Evolutionary conservation across 2,329 filamentous ascomycete species (phyloP), one percentile per base, ranked within the genome.

Genomic region (Penicillium hordei): DNA sequence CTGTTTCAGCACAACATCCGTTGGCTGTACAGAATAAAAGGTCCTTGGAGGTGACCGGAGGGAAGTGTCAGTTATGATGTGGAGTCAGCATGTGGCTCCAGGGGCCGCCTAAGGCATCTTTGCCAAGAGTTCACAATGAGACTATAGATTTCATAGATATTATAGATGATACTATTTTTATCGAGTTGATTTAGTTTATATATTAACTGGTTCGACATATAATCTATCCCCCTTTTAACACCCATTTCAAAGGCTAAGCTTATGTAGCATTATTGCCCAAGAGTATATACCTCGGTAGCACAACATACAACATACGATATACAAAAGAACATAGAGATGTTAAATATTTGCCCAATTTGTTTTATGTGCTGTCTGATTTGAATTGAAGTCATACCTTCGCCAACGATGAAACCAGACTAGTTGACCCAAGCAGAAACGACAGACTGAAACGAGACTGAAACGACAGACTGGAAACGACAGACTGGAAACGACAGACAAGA

Each of bases 21-120:
- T 60, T 66, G 65, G 56, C 59, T 60, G 60, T 54, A 57, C 59
- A 65, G 60, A 56, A 42, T 58, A 44, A 57, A 53, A 52, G 33
- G 19, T 23, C 19, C 25, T 49, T 50, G 51, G 55, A 42, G 43
- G 52, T 54, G 58, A 50, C 50, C 48, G 25, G 38, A 49, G 36
- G 51, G 52, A 59, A 52, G 51, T 46, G 45, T 52, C 57, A 54
- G 55, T 61, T 55, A 62, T 57, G 55, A 65, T 62, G 58, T 65
- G 62, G 64, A 56, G 57, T 52, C 46, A 63, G 59, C 38, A 19
- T 29, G 34, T 60, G 45, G 17, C 43, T 48, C 19, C 5, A 5
- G 31, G 31, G 31, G 8, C 29, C 15, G 61, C 62, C 62, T 64
- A 31, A 64, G 62, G 62, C 62, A 61, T 17, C 21, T 23, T 25